These are phyloP conservation scores for Aspergillus tubingensis DNA, from an alignment of 2,329 filamentous ascomycete species.

Conservation along the genomic window DNA sequence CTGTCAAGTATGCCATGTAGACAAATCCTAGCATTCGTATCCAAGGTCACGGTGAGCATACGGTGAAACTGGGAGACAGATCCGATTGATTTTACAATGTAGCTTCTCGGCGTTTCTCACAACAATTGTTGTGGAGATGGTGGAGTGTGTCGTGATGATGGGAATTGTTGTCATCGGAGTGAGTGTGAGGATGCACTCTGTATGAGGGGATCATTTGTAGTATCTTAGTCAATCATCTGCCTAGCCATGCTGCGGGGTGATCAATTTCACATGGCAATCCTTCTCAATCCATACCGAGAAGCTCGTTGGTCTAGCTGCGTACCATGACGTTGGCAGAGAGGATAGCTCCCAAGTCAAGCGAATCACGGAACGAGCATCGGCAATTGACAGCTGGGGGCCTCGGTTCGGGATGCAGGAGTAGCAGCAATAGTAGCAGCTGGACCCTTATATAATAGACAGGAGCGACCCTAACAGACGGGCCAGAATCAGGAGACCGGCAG, in stretches of 20 bases:
- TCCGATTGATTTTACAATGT: no score
- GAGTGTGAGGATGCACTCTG: background rate
- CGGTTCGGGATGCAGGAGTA: background rate
- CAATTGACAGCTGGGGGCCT: background rate
- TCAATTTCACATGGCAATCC: no score
- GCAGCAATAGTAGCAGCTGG: background rate
- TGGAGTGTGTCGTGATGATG: background rate
- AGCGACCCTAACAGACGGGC: background rate
- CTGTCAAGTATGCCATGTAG: background rate
- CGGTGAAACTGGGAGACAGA: background rate
- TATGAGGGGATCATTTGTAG: background rate
- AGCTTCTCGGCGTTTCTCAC: rapidly evolving
- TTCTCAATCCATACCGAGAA: background rate
- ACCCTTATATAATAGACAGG: slow-evolving; percentile 1
- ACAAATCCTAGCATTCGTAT: background rate
- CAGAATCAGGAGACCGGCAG: background rate
- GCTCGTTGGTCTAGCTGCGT: background rate
- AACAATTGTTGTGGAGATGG: background rate
- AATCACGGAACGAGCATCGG: background rate
- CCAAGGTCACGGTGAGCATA: background rate
- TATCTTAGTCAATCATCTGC: slow-evolving; percentile 23
- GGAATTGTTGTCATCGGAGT: background rate
- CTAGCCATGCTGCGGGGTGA: no score
- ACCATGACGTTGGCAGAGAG: background rate
- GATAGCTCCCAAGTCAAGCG: background rate